Evolutionary conservation across 2,329 filamentous ascomycete species (phyloP).

Genomic region (Pseudocercospora macadamiae): DNA sequence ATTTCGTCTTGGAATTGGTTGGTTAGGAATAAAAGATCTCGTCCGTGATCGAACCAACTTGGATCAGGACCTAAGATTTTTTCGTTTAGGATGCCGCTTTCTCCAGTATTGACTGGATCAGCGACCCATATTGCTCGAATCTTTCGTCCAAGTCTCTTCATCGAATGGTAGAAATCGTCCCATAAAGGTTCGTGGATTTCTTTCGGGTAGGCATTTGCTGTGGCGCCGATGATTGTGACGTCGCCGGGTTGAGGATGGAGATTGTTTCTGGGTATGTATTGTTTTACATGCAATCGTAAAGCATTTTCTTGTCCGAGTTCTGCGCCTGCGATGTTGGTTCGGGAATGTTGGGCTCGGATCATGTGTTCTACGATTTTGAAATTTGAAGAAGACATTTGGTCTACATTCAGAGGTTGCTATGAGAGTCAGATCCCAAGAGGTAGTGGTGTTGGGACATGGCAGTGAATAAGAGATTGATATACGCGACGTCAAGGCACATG

Average conservation of each 20-base stretch:
- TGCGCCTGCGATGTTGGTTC: slow-evolving; percentile 17
- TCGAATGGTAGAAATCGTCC: background rate
- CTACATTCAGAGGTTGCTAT: too few species aligned
- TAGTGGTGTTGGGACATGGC: too few species aligned
- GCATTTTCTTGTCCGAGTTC: slow-evolving; percentile 17
- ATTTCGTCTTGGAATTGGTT: slow-evolving; percentile 79
- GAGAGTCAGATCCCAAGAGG: too few species aligned
- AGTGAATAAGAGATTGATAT: too few species aligned
- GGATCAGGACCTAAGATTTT: slow-evolving; percentile 77
- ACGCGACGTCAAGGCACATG: too few species aligned
- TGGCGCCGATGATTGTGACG: slow-evolving; percentile 80
- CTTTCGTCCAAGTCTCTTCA: background rate
- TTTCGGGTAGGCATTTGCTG: slow-evolving; percentile 92
- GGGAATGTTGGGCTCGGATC: slow-evolving; percentile 22
- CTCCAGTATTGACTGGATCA: slow-evolving; percentile 81
- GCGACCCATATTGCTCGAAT: slow-evolving; percentile 28
- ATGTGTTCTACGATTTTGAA: slow-evolving; percentile 23
- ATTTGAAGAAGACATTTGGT: slow-evolving; percentile 8
- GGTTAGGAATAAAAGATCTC: slow-evolving; percentile 83
- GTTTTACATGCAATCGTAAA: slow-evolving; percentile 57
- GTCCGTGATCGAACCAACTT: slow-evolving; percentile 79
- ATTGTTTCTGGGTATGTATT: slow-evolving; percentile 65
- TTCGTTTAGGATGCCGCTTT: slow-evolving; percentile 77
- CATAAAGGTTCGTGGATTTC: slow-evolving; percentile 46
- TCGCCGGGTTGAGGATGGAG: slow-evolving; percentile 70